These are phyloP conservation scores for Acanthamoeba sp. DNA, from an alignment of 208 protist species.

Conservation along the genomic window DNA sequence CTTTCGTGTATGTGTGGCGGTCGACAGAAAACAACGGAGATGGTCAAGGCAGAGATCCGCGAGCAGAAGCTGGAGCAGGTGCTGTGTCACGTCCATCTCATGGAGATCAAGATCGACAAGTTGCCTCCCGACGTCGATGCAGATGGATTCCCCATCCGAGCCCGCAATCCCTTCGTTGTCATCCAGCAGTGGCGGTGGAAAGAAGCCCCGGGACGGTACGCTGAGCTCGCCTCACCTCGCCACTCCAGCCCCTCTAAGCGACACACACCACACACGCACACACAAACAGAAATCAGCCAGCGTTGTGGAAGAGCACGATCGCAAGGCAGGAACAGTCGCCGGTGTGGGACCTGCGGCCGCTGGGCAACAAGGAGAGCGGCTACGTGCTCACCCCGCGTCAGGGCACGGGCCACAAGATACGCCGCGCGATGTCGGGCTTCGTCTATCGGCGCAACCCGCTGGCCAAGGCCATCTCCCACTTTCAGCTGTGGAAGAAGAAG, in stretches of 20 bases:
- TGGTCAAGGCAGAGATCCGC: slow-evolving; percentile 9
- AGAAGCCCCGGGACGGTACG: not conserved
- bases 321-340: not conserved
- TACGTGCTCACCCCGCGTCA: not conserved
- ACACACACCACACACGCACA: not conserved
- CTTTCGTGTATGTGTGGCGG: not conserved
- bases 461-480: slow-evolving; percentile 22
- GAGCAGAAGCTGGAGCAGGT: slow-evolving; percentile 56
- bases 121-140: not conserved
- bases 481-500: slow-evolving; percentile 24
- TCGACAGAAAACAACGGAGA: not conserved
- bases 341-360: slow-evolving; percentile 33
- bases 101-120: slow-evolving; percentile 1
- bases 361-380: slow-evolving; percentile 36
- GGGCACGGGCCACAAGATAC: not conserved
- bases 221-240: not conserved
- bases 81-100: slow-evolving; percentile 8
- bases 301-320: slow-evolving; percentile 58
- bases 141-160: not conserved
- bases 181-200: slow-evolving; percentile 34
- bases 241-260: not conserved
- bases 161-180: slow-evolving; percentile 2
- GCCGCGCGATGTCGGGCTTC: slow-evolving; percentile 2
- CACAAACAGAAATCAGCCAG: not conserved
- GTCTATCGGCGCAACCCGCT: slow-evolving; percentile 52